These are phyloP conservation scores for Toxicodendron radicans DNA, from an alignment of 345 rosid genomes.

Conservation along the genomic window DNA sequence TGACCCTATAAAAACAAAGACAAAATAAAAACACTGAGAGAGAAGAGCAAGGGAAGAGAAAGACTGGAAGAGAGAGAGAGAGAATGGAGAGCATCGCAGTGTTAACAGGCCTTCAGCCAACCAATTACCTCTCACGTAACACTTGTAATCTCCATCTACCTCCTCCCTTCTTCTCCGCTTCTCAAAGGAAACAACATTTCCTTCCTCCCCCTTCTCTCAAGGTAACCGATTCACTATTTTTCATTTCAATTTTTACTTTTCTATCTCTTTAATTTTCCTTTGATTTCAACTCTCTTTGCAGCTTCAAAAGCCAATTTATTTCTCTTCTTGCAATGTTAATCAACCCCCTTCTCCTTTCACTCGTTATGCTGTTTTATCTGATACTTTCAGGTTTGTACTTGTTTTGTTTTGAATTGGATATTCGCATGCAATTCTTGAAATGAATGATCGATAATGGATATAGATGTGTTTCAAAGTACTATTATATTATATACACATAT, in stretches of 20 bases:
- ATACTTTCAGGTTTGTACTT: conserved; percentile 39
- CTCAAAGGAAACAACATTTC: conserved; percentile 14
- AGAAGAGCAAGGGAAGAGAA: no score
- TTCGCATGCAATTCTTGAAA: no score
- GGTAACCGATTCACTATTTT: conserved; percentile 27
- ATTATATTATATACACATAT: no score
- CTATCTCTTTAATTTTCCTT: not conserved
- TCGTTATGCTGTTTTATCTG: conserved; percentile 39
- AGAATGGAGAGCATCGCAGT: not conserved
- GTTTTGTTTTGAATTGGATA: not conserved
- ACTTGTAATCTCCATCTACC: conserved; percentile 17
- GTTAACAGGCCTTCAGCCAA: conserved; percentile 31
- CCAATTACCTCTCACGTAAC: conserved; percentile 38
- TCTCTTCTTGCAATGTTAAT: conserved; percentile 21
- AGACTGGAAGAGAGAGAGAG: not conserved
- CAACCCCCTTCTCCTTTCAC: conserved; percentile 34
- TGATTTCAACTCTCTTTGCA: conserved; percentile 1
- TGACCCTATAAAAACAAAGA: not conserved
- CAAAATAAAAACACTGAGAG: not conserved
- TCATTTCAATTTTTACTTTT: no score
- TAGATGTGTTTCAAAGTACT: no score
- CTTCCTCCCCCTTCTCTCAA: conserved; percentile 34
- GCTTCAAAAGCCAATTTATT: conserved; percentile 39
- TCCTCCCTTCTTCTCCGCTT: conserved; percentile 18
- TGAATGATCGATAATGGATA: not conserved